Conservation (phyloP, 768 basidiomycete genomes). For the Pleurotus sapidus region DNA sequence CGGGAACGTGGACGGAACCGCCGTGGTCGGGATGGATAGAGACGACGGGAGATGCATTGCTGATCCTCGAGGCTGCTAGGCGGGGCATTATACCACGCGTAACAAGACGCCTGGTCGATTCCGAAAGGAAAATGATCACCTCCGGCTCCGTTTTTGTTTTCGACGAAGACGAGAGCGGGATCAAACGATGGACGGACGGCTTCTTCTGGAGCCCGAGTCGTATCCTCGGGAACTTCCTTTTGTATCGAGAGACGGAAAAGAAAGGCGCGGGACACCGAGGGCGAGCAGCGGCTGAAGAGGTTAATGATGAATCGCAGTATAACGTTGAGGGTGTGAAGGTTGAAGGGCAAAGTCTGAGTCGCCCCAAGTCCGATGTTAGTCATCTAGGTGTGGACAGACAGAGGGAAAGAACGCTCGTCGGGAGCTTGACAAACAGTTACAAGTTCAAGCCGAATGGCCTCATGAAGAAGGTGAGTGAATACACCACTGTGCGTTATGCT, state of each 20-base stretch:
- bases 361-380: constrained; percentile 51
- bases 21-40: constrained; percentile 96
- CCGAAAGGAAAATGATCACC: constrained; percentile 90
- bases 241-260: constrained; percentile 94
- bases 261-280: constrained; percentile 63
- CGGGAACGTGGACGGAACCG: constrained; percentile 74
- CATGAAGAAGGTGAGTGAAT: constrained; percentile 86
- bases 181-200: constrained; percentile 98
- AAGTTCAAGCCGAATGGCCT: constrained; percentile 92
- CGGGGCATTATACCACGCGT: constrained; percentile 90
- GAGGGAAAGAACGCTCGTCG: constrained; percentile 80
- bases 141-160: constrained; percentile 96
- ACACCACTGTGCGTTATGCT: not conserved
- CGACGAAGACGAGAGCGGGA: constrained; percentile 95
- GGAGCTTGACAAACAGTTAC: constrained; percentile 89
- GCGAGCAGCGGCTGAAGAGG: constrained; percentile 36
- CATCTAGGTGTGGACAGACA: constrained; percentile 59
- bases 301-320: constrained; percentile 31
- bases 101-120: constrained; percentile 87
- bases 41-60: constrained; percentile 91
- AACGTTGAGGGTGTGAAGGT: constrained; percentile 21
- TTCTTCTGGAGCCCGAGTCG: constrained; percentile 92
- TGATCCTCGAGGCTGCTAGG: constrained; percentile 92
- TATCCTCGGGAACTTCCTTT: constrained; percentile 91
- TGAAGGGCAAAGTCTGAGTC: constrained; percentile 52